Evolutionary conservation across 1,139 yeast genomes (phyloP), one percentile per base, ranked within the genome.

Genomic region (Taiozyma onychis): DNA sequence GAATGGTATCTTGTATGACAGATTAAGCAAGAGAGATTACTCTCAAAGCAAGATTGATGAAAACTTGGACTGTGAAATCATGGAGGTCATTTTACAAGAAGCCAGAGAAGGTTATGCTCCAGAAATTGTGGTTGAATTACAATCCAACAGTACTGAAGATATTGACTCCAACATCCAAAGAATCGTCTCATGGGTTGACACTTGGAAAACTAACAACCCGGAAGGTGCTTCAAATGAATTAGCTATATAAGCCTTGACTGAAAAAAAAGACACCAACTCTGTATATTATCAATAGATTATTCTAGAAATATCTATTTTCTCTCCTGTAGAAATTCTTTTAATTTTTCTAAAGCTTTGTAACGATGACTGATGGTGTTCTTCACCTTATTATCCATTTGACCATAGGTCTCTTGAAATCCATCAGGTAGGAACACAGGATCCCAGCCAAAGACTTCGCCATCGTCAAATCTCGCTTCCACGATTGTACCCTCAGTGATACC

Each of bases 51-150:
- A 93, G 70, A 79, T 93, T 53, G 88, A 86, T 53, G 99, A 95
- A 65, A 93, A 93, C 65, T 73, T 95, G 50, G 98, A 93, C 66
- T 95, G 97, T 55, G 99, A 93, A 67, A 93, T 95, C 57, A 95
- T 93, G 99, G 93, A 91, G 60, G 89, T 93, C 26, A 79, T 95
- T 26, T 70, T 85, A 46, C 87, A 85, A 58, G 99, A 95, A 59
- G 99, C 99, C 0, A 72, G 78, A 51, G 97, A 89, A 39, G 77
- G 85, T 39, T 93, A 89, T 63, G 87, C 77, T 39, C 83, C 83
- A 30, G 88, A 86, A 54, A 81, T 90, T 27, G 95, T 95, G 41
- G 87, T 93, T 48, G 95, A 86, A 60, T 75, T 93, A 57, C 72
- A 69, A 42, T 86, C 96, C 51, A 83, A 91, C 63, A 68, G 75